Conservation (phyloP, 352 stramenopile genomes). For the Pythium coloratum region DNA sequence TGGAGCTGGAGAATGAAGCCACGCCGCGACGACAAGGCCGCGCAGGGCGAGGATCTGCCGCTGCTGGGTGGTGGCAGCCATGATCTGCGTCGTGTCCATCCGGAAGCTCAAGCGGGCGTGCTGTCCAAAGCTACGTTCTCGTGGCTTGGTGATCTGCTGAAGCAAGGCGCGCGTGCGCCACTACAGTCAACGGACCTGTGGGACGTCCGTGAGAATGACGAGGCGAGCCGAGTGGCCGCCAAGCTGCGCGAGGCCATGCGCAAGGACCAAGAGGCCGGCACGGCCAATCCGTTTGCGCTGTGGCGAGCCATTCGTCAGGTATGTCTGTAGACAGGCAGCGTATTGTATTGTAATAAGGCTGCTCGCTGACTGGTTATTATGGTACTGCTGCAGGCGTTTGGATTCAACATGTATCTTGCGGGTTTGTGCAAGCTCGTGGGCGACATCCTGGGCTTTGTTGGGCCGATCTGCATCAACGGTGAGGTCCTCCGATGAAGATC, state of each 20-base stretch:
- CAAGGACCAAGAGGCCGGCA: conserved; percentile 20
- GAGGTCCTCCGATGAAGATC: neutral
- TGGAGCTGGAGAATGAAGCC: neutral
- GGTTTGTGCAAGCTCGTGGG: conserved; percentile 92
- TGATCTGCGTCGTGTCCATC: conserved; percentile 1
- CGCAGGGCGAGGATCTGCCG: conserved; percentile 3
- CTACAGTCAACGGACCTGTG: conserved; percentile 45
- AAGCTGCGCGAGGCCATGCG: conserved; percentile 29
- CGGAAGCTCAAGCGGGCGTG: conserved; percentile 10
- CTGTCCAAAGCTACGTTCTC: conserved; percentile 26
- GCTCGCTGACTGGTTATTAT: too few relatives aligned
- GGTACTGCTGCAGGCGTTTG: conserved; percentile 55
- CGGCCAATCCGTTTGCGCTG: conserved; percentile 21
- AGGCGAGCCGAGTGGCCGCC: conserved; percentile 32
- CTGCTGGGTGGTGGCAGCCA: conserved; percentile 12
- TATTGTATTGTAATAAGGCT: neutral
- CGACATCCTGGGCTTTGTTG: conserved; percentile 91
- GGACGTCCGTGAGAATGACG: conserved; percentile 36
- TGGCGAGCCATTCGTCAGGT: conserved; percentile 49
- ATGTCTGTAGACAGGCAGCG: neutral
- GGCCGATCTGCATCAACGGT: conserved; percentile 62
- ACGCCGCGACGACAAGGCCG: neutral
- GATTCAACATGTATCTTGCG: conserved; percentile 87
- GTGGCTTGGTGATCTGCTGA: conserved; percentile 45
- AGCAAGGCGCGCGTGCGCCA: conserved; percentile 36